These are phyloP conservation scores for Porcisia hertigi DNA, from an alignment of 208 protist species.

Conservation along the genomic window DNA sequence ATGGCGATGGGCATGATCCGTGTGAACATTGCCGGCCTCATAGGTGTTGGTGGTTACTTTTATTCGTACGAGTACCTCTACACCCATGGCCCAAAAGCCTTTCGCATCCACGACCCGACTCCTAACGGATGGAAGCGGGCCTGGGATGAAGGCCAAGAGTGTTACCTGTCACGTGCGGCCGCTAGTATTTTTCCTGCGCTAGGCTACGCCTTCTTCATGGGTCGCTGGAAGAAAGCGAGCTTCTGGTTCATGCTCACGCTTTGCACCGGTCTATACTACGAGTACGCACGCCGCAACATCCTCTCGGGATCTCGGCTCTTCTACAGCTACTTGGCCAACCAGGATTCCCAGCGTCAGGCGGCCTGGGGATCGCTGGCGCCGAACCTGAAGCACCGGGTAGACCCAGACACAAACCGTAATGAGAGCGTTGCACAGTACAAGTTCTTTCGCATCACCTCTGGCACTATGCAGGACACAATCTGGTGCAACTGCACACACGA, in stretches of 20 bases:
- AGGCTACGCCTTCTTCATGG: slow-evolving; percentile 82
- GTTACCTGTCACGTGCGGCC: slow-evolving; percentile 60
- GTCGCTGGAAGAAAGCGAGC: slow-evolving; percentile 66
- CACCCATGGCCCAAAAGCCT: slow-evolving; percentile 70
- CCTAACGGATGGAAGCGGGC: slow-evolving; percentile 75
- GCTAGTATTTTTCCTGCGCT: slow-evolving; percentile 73
- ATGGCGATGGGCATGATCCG: slow-evolving; percentile 56
- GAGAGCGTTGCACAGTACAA: slow-evolving; percentile 73
- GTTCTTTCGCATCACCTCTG: slow-evolving; percentile 74
- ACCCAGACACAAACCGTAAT: slow-evolving; percentile 84
- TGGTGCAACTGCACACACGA: slow-evolving; percentile 83
- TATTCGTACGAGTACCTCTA: slow-evolving; percentile 91
- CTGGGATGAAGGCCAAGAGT: slow-evolving; percentile 75
- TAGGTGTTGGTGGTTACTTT: slow-evolving; percentile 81
- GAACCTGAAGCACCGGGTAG: slow-evolving; percentile 61
- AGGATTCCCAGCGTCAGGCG: slow-evolving; percentile 62
- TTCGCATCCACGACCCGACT: slow-evolving; percentile 72
- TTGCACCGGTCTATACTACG: slow-evolving; percentile 55
- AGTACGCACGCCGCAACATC: slow-evolving; percentile 74
- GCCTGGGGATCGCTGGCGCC: slow-evolving; percentile 72
- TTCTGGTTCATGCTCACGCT: slow-evolving; percentile 67
- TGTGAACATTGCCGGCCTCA: slow-evolving; percentile 64
- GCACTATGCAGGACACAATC: slow-evolving; percentile 71
- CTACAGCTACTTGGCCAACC: slow-evolving; percentile 76
- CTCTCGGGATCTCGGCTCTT: slow-evolving; percentile 67